Evolutionary conservation across 495 filamentous ascomycete genomes (phyloP), one percentile per base, ranked within the genome.

Genomic region (Podospora bellae-mahoneyi): DNA sequence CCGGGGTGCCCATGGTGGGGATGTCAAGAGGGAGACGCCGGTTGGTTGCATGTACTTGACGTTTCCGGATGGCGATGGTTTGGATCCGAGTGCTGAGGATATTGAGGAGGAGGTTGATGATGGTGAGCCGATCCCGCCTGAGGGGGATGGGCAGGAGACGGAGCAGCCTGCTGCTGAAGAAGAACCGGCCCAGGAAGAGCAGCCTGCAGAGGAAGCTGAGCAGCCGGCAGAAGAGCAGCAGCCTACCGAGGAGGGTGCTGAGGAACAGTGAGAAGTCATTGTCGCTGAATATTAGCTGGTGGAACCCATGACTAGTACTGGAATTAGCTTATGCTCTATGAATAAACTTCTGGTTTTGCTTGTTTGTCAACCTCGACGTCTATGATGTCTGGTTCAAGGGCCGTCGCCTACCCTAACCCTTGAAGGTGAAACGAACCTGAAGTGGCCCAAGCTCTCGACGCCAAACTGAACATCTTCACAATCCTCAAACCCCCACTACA

Each of bases 41-140:
- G n/a, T 32, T 4, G 60, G 20, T 6, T 62, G 60, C 60, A 62
- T 62, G 60, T 62, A 62, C 15, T 23, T 62, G 60, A 26, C 27
- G 18, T 62, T 62, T 15, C 20, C 60, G 15, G 57, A 60, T 13
- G 57, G 57, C 18, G 57, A 60, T 60, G 57, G 57, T 20, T 20
- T 60, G 20, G 57, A 60, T 18, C 39, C 39, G 9, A 48, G 2
- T 48, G 39, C 39, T 48, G 39, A 48, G 39, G 39, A 48, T 48
- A 48, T 48, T 16, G 39, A 48, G 39, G 39, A 48, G 39, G 39
- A 48, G 39, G 39, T 13, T 16, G 39, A 48, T 48, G 39, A 48
- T 13, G 39, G 39, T 13, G 39, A 48, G 39, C 39, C 39, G 13
- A 48, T 48, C 9, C 39, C 39, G 15, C 39, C 39, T 48, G 39